Evolutionary conservation across 2,329 filamentous ascomycete genomes (phyloP), one percentile per base, ranked within the genome.

Genomic region (Curvularia verruculosa): DNA sequence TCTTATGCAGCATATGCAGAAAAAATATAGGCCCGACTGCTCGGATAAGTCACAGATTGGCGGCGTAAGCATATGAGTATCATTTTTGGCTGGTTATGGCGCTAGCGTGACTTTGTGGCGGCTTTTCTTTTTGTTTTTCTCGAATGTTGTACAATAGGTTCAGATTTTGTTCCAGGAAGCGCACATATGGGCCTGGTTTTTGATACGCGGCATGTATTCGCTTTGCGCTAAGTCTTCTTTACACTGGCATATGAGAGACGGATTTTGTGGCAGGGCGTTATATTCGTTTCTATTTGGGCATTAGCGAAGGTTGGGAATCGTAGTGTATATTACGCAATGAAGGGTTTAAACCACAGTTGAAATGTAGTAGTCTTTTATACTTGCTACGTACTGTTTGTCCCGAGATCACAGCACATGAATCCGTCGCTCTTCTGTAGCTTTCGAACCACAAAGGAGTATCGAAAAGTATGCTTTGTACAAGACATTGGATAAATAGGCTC

Each of bases 1-100:
- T 31, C 59, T 74, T 8, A 71, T 75, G 70, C 61, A 63, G 23
- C 68, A 69, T 18, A 73, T 73, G 70, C 74, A 73, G 36, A 60
- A 53, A n/a, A 70, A 70, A 49, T 66, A 64, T 21, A 61, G 58
- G 13, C 68, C 67, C 3, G 64, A 69, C 13, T 74, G 71, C 71
- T 62, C 59, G 19, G 61, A 70, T 49, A 67, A 63, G 52, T 56
- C 68, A 55, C 62, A 64, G 36, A 54, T 60, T 31, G 67, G 67
- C 37, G 71, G 71, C 49, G 65, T 72, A 58, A 70, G 67, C 21
- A 66, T 72, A 61, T 73, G 56, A 69, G 36, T 24, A 41, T n/a
- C 36, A 48, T 28, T 34, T n/a, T 34, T 10, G 28, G 31, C 9
- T 6, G 31, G 31, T n/a, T 6, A 9, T 4, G 13, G 15, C 4